Evolutionary conservation across 139 green algal genomes (phyloP), one percentile per base, ranked within the genome.

Genomic region (Pleodorina starrii): DNA sequence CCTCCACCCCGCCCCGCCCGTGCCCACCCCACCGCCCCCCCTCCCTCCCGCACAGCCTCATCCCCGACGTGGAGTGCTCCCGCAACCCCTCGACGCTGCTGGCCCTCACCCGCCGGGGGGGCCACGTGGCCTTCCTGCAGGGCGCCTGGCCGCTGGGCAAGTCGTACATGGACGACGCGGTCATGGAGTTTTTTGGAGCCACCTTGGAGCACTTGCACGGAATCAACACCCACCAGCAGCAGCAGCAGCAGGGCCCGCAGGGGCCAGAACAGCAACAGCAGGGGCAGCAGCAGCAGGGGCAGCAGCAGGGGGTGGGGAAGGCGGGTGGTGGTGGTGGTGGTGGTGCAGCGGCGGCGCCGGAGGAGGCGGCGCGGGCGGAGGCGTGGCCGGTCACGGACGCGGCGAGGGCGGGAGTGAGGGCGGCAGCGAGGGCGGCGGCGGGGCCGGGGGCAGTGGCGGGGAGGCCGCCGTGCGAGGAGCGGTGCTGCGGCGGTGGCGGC

Each of bases 41-140:
- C 19, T 35, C 14, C 6, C 23, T 78, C 43, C 42, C 10, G 1
- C 60, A 43, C 91, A 93, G 92, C 10, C 48, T 91, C 43, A 32
- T 93, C 11, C 90, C 92, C 0, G 80, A 92, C 43, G 66, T 73
- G 29, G 88, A 92, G 73, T 91, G 89, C 32, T 27, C 50, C 1
- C 12, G 48, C 50, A 94, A 94, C 89, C 92, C 91, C 27, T 79
- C 89, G 71, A 93, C 89, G 1, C 48, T 92, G 38, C 83, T 95
- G 14, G 92, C 92, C 17, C 78, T 84, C 50, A 94, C 92, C 1
- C 38, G 46, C 5, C 79, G 76, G 7, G 92, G 92, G 17, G 92
- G 92, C 36, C 92, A 95, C 68, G 88, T 95, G 32, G 92, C 86
- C 0, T 95, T 94, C 79, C 78, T 94, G 75, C 79, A 91, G 32